Evolutionary conservation across 1,284 basidiomycete genomes (phyloP), one percentile per base, ranked within the genome.

Genomic region (Pyrrhoderma noxium): DNA sequence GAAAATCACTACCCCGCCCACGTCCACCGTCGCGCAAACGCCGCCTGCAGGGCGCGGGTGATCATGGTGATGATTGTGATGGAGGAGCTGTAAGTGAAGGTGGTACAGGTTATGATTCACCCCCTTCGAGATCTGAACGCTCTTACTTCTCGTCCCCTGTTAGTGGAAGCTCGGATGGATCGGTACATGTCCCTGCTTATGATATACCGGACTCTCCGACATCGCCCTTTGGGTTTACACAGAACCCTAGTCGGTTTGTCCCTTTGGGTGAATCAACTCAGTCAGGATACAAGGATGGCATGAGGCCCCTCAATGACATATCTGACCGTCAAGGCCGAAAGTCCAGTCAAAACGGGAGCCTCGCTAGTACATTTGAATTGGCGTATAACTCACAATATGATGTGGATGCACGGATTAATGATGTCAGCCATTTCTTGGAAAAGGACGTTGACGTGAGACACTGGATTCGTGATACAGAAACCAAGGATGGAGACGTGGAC

Each of bases 321-420:
- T 5, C 27, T 5, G 27, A 11, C 5, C 5, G 27, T 11, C 27
- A 31, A 11, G 27, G 27, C 27, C 27, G 11, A 11, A 31, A 11
- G 11, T 31, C 27, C 7, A 31, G 27, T 31, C 27, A 31, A 11
- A 31, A 11, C 27, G 27, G 27, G 11, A 31, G 27, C 11, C 36
- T 36, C 8, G 25, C 23, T 16, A 8, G 16, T 22, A 8, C n/a
- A 14, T 18, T 22, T 8, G 16, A n/a, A n/a, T 5, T 40, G n/a
- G 67, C 65, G 0, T 74, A 68, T 54, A 71, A 67, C 49, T 74
- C 73, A n/a, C 74, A 75, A 57, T 71, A 72, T 51, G 71, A 76
- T 54, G 64, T 74, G 3, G 73, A 74, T 55, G 66, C 64, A 13
- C 64, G 67, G 47, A 64, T 73, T 36, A 67, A 68, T 38, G 63